Conservation (phyloP, 2,329 filamentous ascomycete genomes). For the Alternaria triticimaculans region DNA sequence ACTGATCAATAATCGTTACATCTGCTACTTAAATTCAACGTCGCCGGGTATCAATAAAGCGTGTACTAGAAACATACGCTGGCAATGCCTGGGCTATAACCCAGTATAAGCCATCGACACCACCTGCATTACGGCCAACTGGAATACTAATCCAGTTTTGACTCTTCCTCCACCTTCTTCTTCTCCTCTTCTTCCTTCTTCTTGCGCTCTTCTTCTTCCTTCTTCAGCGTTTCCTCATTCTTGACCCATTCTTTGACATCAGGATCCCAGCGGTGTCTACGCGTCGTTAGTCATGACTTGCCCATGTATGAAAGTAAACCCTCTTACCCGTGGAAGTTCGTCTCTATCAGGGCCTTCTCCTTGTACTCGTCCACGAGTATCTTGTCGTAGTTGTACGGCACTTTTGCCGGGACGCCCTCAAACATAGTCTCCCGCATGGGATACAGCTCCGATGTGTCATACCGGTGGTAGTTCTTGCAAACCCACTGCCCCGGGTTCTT, state of each 20-base stretch:
- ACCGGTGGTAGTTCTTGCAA: constrained; percentile 82
- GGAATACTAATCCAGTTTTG: constrained; percentile 27
- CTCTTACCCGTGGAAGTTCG: constrained; percentile 65
- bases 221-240: constrained; percentile 14
- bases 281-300: constrained; percentile 4
- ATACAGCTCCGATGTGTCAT: constrained; percentile 73
- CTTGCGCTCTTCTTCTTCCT: constrained; percentile 20
- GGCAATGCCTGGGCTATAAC: constrained; percentile 6
- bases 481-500: constrained; percentile 70
- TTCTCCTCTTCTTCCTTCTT: constrained; percentile 14
- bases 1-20: neutral
- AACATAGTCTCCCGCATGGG: constrained; percentile 77
- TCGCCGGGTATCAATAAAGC: constrained; percentile 31
- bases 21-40: neutral
- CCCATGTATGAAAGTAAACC: neutral
- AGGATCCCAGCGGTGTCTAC: constrained; percentile 67
- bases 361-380: constrained; percentile 72
- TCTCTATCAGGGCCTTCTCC: constrained; percentile 64
- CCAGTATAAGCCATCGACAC: neutral
- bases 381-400: constrained; percentile 73
- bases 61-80: constrained; percentile 4
- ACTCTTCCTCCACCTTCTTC: constrained; percentile 17
- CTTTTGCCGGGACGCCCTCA: constrained; percentile 72
- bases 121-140: constrained; percentile 19
- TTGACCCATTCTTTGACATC: constrained; percentile 67